Evolutionary conservation across 495 filamentous ascomycete species (phyloP).

Genomic region (Tuber calosporum): DNA sequence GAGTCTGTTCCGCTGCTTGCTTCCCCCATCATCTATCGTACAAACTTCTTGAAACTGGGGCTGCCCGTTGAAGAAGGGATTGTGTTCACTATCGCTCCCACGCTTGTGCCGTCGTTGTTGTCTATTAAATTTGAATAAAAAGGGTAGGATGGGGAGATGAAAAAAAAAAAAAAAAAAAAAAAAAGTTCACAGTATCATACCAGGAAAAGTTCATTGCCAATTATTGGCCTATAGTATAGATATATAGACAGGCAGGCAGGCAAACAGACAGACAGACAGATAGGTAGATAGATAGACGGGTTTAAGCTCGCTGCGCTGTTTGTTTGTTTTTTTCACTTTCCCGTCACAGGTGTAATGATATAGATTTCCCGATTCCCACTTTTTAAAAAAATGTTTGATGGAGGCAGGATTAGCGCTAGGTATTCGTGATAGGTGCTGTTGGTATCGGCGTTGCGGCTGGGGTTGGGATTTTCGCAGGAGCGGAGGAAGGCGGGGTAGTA

Average conservation of each 20-base stretch:
- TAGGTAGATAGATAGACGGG: not conserved
- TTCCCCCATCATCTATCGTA: not conserved
- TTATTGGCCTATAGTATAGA: not conserved
- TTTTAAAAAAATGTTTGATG: not conserved
- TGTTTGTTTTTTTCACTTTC: not conserved
- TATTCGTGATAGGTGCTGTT: not conserved
- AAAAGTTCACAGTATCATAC: not conserved
- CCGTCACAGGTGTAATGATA: not conserved
- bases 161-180: not conserved
- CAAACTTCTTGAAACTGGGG: not conserved
- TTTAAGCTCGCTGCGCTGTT: not conserved
- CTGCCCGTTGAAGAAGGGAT: not conserved
- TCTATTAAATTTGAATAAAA: not conserved
- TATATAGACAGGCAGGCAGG: not conserved
- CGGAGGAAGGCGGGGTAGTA: not conserved
- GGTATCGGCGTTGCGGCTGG: not conserved
- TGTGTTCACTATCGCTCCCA: not conserved
- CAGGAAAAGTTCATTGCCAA: not conserved
- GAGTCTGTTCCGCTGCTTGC: not conserved
- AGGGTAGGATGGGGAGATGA: not conserved
- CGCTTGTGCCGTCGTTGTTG: not conserved
- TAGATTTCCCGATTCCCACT: not conserved
- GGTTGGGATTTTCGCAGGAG: not conserved
- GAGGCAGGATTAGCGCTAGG: not conserved
- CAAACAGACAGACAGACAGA: not conserved